Evolutionary conservation across 1,139 yeast species (phyloP).

Genomic region (Hemisphaericaspora subhashii): DNA sequence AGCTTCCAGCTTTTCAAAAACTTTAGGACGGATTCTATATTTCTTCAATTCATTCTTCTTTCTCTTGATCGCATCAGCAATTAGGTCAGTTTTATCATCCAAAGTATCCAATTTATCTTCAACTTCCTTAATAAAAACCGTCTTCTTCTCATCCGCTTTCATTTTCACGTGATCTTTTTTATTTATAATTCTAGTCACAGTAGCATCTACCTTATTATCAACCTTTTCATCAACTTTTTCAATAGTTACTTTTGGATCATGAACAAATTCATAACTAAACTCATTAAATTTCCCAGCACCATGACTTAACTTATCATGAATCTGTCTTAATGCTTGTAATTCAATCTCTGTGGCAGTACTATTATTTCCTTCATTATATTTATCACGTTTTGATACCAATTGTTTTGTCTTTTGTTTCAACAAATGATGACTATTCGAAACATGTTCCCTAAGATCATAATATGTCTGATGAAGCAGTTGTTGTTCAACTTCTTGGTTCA

Average conservation of each 20-base stretch:
- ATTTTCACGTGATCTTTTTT: slow-evolving; percentile 17
- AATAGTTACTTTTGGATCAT: slow-evolving; percentile 21
- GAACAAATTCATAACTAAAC: slow-evolving; percentile 20
- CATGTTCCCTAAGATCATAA: neutral
- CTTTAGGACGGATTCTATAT: slow-evolving; percentile 15
- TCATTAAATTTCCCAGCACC: slow-evolving; percentile 21
- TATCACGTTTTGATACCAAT: slow-evolving; percentile 4
- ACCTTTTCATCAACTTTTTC: slow-evolving; percentile 22
- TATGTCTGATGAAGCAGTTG: neutral
- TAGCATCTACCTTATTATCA: slow-evolving; percentile 17
- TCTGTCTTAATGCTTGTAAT: slow-evolving; percentile 24
- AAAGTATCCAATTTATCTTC: slow-evolving; percentile 8
- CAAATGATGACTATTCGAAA: neutral
- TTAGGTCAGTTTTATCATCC: slow-evolving; percentile 12
- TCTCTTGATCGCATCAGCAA: slow-evolving; percentile 10
- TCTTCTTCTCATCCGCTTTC: slow-evolving; percentile 11
- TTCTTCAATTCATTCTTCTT: slow-evolving; percentile 6
- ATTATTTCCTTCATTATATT: too few species aligned
- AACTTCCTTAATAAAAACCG: slow-evolving; percentile 4
- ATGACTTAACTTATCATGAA: slow-evolving; percentile 19
- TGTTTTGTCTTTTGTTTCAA: neutral
- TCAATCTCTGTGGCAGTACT: slow-evolving; percentile 11
- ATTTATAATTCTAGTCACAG: slow-evolving; percentile 15
- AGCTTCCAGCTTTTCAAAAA: slow-evolving; percentile 13
- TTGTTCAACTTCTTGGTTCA: neutral